Conservation (phyloP, 768 basidiomycete species). For the Boletus fagicola region DNA sequence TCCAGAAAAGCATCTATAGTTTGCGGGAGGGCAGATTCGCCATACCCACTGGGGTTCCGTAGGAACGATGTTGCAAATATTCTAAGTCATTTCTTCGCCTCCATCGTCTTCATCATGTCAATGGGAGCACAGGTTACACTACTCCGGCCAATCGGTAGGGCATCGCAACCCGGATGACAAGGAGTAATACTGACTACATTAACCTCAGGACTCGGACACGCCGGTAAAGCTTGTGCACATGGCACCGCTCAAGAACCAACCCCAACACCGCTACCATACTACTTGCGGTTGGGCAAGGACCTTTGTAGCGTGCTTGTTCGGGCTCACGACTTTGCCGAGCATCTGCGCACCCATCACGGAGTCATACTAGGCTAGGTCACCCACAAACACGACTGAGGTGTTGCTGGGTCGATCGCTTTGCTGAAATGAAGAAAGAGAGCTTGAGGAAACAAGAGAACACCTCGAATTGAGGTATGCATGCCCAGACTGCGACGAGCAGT, state of each 20-base stretch:
- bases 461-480: slow-evolving; percentile 18
- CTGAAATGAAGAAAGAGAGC: slow-evolving; percentile 29
- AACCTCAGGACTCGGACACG: slow-evolving; percentile 15
- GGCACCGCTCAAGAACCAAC: neutral
- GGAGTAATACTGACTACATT: neutral
- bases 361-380: slow-evolving; percentile 12
- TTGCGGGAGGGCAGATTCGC: too few relatives aligned
- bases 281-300: slow-evolving; percentile 17
- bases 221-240: neutral
- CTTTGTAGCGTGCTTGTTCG: slow-evolving; percentile 12
- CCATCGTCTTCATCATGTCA: too few relatives aligned
- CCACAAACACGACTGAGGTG: slow-evolving; percentile 10
- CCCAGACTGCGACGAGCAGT: slow-evolving; percentile 18
- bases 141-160: too few relatives aligned
- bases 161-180: neutral
- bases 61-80: too few relatives aligned
- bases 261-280: slow-evolving; percentile 9
- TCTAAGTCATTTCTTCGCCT: too few relatives aligned
- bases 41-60: too few relatives aligned
- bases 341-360: slow-evolving; percentile 22
- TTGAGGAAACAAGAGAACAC: slow-evolving; percentile 25
- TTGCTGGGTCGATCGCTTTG: slow-evolving; percentile 18
- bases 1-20: neutral
- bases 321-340: slow-evolving; percentile 14
- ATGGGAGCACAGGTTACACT: too few relatives aligned